phyloP scores from a whole-genome alignment of 2,329 filamentous ascomycete genomes.

The Gliomastix tumulicola region DNA sequence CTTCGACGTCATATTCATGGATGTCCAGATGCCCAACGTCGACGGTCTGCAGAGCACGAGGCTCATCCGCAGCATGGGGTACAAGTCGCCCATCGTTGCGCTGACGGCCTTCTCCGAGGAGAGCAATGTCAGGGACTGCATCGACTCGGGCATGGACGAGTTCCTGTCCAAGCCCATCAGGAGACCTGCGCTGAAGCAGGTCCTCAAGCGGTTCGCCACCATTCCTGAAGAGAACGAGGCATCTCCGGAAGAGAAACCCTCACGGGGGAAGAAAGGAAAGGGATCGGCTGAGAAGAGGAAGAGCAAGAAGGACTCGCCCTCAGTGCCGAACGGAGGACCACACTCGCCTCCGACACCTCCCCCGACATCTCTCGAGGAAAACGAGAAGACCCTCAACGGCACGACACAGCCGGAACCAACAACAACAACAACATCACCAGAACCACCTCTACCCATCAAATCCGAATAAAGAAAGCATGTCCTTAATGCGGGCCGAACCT shows the following conservation, averaged over 20 bases:
- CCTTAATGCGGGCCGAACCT: too few species aligned
- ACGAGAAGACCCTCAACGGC: neutral
- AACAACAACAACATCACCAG: too few species aligned
- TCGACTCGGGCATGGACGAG: constrained; percentile 88
- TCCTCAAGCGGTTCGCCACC: constrained; percentile 76
- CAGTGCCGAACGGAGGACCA: neutral
- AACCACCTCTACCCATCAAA: too few species aligned
- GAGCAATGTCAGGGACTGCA: constrained; percentile 78
- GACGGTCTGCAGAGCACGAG: constrained; percentile 83
- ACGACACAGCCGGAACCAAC: neutral
- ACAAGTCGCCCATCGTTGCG: constrained; percentile 81
- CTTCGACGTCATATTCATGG: constrained; percentile 93
- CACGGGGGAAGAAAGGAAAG: neutral
- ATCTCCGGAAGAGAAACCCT: neutral
- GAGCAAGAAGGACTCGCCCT: neutral
- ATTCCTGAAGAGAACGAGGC: constrained; percentile 60
- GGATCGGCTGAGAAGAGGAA: neutral
- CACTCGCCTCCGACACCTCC: neutral
- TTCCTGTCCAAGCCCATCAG: constrained; percentile 74
- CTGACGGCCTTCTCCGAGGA: constrained; percentile 88
- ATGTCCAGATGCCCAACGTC: constrained; percentile 91
- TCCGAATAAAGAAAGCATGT: too few species aligned
- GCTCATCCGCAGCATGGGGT: constrained; percentile 80
- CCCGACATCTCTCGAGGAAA: neutral
- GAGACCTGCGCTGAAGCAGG: constrained; percentile 77